Conservation (phyloP, 768 basidiomycete species). For the Mycena vulgaris region DNA sequence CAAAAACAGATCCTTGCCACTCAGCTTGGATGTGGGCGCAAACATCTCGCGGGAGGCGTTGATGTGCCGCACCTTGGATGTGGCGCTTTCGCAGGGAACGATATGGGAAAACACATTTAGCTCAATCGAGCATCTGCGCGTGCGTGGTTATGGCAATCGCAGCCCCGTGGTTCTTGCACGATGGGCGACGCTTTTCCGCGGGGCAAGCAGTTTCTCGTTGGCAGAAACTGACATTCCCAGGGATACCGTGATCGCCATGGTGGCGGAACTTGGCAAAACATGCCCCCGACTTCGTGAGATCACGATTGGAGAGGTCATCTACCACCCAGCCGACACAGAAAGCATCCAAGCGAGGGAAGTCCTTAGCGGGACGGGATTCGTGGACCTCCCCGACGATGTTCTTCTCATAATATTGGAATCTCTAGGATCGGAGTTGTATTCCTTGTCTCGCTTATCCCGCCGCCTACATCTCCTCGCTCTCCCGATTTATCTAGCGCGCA, state of each 20-base stretch:
- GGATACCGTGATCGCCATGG: no score
- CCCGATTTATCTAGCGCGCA: conserved; percentile 5
- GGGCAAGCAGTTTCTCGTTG: background rate
- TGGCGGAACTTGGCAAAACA: background rate
- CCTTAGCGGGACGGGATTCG: background rate
- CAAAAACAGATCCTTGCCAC: background rate
- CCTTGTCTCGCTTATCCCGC: conserved; percentile 12
- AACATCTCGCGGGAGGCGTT: conserved; percentile 6
- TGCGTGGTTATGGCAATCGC: conserved; percentile 1
- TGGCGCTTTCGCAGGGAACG: conserved; percentile 1
- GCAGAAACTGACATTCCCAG: background rate
- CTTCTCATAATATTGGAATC: conserved; percentile 11
- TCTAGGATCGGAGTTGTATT: conserved; percentile 15
- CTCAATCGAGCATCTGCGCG: background rate
- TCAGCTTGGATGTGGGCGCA: conserved; percentile 1
- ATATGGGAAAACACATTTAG: conserved; percentile 10
- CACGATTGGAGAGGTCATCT: background rate
- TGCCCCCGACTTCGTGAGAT: background rate
- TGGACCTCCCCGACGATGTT: conserved; percentile 29
- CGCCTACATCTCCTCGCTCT: conserved; percentile 31
- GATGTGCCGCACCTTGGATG: conserved; percentile 25
- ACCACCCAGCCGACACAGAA: background rate
- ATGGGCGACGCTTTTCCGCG: conserved; percentile 12
- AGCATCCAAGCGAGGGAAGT: background rate
- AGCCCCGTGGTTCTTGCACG: conserved; percentile 2